Evolutionary conservation across 176 grass and related monocot species (phyloP).

Genomic region (Paspalum notatum): DNA sequence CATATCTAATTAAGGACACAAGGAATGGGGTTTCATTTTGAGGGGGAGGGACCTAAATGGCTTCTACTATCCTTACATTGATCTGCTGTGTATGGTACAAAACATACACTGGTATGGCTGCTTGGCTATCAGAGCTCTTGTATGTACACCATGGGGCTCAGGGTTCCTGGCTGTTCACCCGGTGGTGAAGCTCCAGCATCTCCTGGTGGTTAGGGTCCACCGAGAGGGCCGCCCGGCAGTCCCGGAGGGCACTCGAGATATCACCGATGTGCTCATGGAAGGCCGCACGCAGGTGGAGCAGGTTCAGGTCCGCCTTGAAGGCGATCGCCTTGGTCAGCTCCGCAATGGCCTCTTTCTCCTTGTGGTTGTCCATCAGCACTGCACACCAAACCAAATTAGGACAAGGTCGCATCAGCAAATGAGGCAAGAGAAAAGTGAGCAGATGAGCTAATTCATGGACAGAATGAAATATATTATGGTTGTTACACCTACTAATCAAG

Average conservation of each 20-base stretch:
- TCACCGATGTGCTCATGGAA: slow-evolving; percentile 89
- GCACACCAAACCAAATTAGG: slow-evolving; percentile 19
- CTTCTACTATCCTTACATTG: slow-evolving; percentile 43
- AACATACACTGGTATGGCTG: slow-evolving; percentile 62
- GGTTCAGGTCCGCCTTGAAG: slow-evolving; percentile 94
- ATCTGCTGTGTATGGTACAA: slow-evolving; percentile 65
- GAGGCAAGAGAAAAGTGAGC: neutral
- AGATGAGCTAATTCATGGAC: slow-evolving; percentile 39
- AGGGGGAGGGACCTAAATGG: slow-evolving; percentile 28
- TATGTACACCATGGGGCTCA: slow-evolving; percentile 60
- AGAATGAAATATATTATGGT: slow-evolving; percentile 34
- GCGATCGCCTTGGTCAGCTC: slow-evolving; percentile 90
- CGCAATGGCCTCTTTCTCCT: slow-evolving; percentile 90
- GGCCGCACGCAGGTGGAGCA: slow-evolving; percentile 90
- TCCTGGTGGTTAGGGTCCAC: slow-evolving; percentile 99
- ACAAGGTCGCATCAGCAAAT: slow-evolving; percentile 28
- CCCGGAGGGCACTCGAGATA: slow-evolving; percentile 75
- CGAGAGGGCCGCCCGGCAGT: slow-evolving; percentile 86
- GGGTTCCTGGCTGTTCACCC: slow-evolving; percentile 98
- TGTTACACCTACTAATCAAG: slow-evolving; percentile 54
- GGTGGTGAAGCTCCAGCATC: slow-evolving; percentile 97
- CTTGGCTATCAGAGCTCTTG: slow-evolving; percentile 42
- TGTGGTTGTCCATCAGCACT: slow-evolving; percentile 99
- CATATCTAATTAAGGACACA: slow-evolving; percentile 42
- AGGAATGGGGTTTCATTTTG: slow-evolving; percentile 35